Evolutionary conservation across 768 basidiomycete genomes (phyloP), one percentile per base, ranked within the genome.

Genomic region (Roridomyces roridus): DNA sequence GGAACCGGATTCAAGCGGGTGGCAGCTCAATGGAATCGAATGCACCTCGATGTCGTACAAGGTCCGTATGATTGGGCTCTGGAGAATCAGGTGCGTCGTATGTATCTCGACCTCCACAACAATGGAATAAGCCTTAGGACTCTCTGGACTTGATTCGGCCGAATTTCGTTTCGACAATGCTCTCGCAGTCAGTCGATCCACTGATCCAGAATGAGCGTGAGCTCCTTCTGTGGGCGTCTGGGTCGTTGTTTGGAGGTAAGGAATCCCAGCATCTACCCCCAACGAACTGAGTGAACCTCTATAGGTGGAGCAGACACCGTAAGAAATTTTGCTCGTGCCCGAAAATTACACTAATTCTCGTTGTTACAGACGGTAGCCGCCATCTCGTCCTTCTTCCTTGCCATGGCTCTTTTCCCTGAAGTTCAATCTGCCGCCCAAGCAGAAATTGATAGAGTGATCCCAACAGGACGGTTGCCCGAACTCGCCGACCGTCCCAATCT

Each of bases 1-100:
- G 70, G 71, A 10, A 57, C 59, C 1, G 18, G 20, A 1, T 70
- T 70, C 59, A 56, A 56, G 12, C 31, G 10, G 17, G 49, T 29
- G 4, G 55, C 55, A n/a, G 55, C 55, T 1, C 4, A 6, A 6
- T 56, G 46, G 55, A 44, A 60, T 31, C 18, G 44, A 28, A 24
- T 55, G 17, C 24, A 52, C 18, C 31, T 56, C 46, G 45, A 48
- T 3, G 39, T 55, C 36, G 46, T 44, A 34, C 18, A 47, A 21
- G 46, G 28, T 11, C 54, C 54, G 1, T 55, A 45, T 21, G 20
- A 42, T 5, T n/a, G n/a, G n/a, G n/a, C n/a, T n/a, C n/a, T n/a
- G n/a, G n/a, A n/a, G n/a, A n/a, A n/a, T n/a, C n/a, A 48, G 54
- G 54, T n/a, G n/a, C n/a, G n/a, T n/a, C n/a, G n/a, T n/a, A n/a